Percentiles rank a stretch among this genome's conserved stretches.
Evolutionary conservation across 495 filamentous ascomycete genomes (phyloP).

Genomic region (Hapsidospora chrysogenum): DNA sequence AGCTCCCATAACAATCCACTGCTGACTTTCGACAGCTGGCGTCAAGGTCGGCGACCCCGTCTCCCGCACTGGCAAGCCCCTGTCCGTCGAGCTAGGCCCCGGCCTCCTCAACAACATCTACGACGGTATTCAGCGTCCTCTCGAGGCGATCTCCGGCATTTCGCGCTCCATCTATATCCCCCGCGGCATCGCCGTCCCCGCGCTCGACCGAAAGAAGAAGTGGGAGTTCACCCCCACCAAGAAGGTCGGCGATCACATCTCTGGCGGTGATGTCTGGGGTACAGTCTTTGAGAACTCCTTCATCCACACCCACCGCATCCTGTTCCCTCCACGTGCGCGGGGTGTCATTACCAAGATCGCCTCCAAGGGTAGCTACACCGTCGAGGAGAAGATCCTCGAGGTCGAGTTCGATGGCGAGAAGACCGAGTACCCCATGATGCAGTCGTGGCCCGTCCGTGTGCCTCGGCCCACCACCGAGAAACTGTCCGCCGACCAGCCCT

Average conservation of each 20-base stretch:
- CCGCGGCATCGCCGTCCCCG: conserved; percentile 78
- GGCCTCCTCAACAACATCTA: conserved; percentile 99
- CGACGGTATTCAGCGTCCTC: conserved; percentile 93
- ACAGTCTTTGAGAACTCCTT: conserved; percentile 92
- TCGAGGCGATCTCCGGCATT: conserved; percentile 62
- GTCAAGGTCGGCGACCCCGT: conserved; percentile 95
- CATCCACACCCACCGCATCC: conserved; percentile 84
- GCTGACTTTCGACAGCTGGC: conserved; percentile 42
- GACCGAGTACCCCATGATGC: conserved; percentile 90
- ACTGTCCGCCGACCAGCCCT: conserved; percentile 69
- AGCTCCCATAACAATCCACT: conserved; percentile 3
- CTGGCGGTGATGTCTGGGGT: conserved; percentile 89
- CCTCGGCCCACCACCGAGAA: conserved; percentile 83
- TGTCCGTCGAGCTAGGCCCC: conserved; percentile 92
- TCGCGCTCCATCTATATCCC: conserved; percentile 91
- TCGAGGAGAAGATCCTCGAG: conserved; percentile 88
- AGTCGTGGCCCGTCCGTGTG: conserved; percentile 97
- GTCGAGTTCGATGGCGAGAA: conserved; percentile 95
- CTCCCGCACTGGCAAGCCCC: conserved; percentile 72
- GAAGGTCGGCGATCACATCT: conserved; percentile 94
- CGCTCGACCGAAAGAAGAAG: conserved; percentile 71
- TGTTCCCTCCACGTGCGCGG: conserved; percentile 77
- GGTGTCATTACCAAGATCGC: conserved; percentile 87
- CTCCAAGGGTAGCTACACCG: conserved; percentile 78
- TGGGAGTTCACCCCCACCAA: conserved; percentile 88